A percentile compares a stretch with the other conserved stretches of the same genome.
Conservation (phyloP, 495 filamentous ascomycete species). For the Talaromyces trachyspermus region DNA sequence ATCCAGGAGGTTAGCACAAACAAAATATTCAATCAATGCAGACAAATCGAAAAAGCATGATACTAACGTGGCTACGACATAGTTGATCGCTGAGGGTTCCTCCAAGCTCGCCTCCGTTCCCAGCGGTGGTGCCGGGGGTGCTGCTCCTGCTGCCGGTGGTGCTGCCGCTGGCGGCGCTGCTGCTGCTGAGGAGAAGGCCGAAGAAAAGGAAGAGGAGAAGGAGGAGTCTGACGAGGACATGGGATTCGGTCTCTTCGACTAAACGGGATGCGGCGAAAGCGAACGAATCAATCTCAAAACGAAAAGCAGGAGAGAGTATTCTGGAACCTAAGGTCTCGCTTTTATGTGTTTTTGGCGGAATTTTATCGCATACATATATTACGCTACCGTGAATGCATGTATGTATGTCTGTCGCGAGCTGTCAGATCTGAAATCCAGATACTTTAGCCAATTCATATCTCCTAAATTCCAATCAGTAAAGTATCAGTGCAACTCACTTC, state of each 20-base stretch:
- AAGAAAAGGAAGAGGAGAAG: slow-evolving; percentile 67
- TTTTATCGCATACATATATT: neutral
- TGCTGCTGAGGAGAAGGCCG: slow-evolving; percentile 62
- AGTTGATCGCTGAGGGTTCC: slow-evolving; percentile 90
- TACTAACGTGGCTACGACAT: slow-evolving; percentile 14
- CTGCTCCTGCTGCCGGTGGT: slow-evolving; percentile 55
- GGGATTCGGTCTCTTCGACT: slow-evolving; percentile 99
- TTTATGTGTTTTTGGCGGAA: slow-evolving; percentile 13
- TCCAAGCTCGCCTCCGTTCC: slow-evolving; percentile 96
- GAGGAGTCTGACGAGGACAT: slow-evolving; percentile 99
- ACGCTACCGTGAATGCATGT: slow-evolving; percentile 22
- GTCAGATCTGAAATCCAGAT: no score
- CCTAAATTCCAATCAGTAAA: no score
- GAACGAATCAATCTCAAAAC: slow-evolving; percentile 51
- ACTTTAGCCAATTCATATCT: no score
- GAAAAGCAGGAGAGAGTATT: slow-evolving; percentile 85
- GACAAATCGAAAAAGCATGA: slow-evolving; percentile 14
- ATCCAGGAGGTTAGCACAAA: slow-evolving; percentile 84
- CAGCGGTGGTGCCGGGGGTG: slow-evolving; percentile 74
- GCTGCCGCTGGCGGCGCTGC: slow-evolving; percentile 62
- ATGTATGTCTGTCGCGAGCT: no score
- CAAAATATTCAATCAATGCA: slow-evolving; percentile 1
- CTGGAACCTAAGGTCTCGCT: slow-evolving; percentile 97
- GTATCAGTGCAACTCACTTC: no score
- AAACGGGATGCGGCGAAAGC: slow-evolving; percentile 23